Evolutionary conservation across 1,139 yeast species (phyloP).

Genomic region (Nakaseomyces nivariensis): DNA sequence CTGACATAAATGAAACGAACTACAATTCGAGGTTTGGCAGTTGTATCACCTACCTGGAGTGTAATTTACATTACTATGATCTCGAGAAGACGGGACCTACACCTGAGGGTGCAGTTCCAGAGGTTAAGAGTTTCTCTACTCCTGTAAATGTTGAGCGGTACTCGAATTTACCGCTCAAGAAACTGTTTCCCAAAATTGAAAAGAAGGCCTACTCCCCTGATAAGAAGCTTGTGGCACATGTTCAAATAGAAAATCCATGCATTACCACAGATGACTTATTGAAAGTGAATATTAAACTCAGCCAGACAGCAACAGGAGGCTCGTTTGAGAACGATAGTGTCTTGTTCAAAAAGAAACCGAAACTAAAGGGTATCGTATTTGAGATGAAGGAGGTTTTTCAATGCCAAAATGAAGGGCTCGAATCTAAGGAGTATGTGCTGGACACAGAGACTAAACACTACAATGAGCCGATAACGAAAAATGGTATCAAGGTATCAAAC

Average conservation of each 20-base stretch:
- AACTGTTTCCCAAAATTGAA: conserved; percentile 18
- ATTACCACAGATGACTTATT: conserved; percentile 40
- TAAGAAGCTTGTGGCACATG: conserved; percentile 18
- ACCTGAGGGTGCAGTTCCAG: not conserved
- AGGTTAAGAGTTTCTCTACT: conserved; percentile 16
- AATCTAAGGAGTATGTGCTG: conserved; percentile 26
- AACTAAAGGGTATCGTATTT: conserved; percentile 38
- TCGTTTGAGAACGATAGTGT: not conserved
- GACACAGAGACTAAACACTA: conserved; percentile 23
- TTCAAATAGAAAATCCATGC: conserved; percentile 25
- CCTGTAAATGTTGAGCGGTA: conserved; percentile 27
- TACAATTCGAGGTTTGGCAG: conserved; percentile 28
- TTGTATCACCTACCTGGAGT: conserved; percentile 24
- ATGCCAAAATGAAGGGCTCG: conserved; percentile 23
- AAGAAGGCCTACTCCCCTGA: conserved; percentile 23
- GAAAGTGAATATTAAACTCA: conserved; percentile 33
- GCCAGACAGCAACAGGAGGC: conserved; percentile 30
- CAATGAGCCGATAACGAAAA: conserved; percentile 20
- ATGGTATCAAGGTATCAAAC: conserved; percentile 18
- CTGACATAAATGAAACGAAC: conserved; percentile 39
- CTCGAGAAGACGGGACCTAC: conserved; percentile 4
- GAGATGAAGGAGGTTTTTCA: conserved; percentile 43
- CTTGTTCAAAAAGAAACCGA: conserved; percentile 30
- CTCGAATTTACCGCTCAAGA: conserved; percentile 19
- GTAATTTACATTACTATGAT: conserved; percentile 18